phyloP scores from a whole-genome alignment of 1,139 yeast species.

The Blastobotrys niveus region DNA sequence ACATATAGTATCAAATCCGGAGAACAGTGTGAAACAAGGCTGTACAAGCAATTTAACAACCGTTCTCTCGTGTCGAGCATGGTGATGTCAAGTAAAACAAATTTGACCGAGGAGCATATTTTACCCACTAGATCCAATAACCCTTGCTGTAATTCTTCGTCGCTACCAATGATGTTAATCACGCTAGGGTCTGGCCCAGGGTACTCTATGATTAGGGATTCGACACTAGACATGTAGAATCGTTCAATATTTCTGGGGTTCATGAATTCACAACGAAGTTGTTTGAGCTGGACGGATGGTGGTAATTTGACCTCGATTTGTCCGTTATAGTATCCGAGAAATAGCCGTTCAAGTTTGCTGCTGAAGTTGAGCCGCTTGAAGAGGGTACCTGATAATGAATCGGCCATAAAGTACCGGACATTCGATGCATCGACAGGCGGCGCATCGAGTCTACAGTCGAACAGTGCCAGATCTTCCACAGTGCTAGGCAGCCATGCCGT shows the following conservation, averaged over 20 bases:
- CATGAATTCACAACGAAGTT: slow-evolving; percentile 3
- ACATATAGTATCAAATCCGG: slow-evolving; percentile 2
- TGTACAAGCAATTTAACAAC: neutral
- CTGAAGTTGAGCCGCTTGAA: neutral
- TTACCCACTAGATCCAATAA: neutral
- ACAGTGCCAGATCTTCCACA: slow-evolving; percentile 9
- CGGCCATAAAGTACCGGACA: slow-evolving; percentile 5
- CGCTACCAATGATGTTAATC: neutral
- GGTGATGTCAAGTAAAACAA: slow-evolving; percentile 2
- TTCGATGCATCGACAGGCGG: neutral
- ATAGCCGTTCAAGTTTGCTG: slow-evolving; percentile 5
- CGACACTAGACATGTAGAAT: neutral
- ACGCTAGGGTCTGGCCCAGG: neutral
- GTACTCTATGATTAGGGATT: slow-evolving; percentile 1
- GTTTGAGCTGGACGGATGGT: neutral
- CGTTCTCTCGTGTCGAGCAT: neutral
- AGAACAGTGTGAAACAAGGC: neutral
- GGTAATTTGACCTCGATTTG: neutral
- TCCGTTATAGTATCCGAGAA: slow-evolving; percentile 1
- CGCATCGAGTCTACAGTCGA: neutral
- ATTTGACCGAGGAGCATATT: neutral
- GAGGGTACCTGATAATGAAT: slow-evolving; percentile 1
- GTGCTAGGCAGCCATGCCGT: slow-evolving; percentile 9
- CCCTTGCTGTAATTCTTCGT: neutral
- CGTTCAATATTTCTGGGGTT: neutral